A percentile compares a stretch with the other conserved stretches of the same genome.
These are phyloP conservation scores for Cryptococcus sp. DNA, from an alignment of 1,284 basidiomycete species.

Conservation along the genomic window DNA sequence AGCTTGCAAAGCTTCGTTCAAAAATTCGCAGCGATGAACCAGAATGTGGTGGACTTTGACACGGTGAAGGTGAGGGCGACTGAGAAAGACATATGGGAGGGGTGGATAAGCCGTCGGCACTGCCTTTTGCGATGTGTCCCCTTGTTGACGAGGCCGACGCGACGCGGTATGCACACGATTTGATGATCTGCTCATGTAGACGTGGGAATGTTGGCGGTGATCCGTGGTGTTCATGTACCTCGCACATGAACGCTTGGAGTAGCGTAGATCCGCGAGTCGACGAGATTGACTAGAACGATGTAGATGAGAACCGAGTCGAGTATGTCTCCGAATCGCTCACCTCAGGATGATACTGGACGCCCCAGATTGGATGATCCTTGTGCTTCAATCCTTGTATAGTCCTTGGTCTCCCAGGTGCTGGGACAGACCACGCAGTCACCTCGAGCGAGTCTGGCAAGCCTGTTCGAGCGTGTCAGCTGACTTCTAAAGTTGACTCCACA, in stretches of 20 bases:
- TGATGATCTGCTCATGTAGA: conserved; percentile 33
- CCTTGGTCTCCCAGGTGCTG: conserved; percentile 31
- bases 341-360: conserved; percentile 96
- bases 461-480: conserved; percentile 12
- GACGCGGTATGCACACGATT: conserved; percentile 46
- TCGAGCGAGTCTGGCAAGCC: conserved; percentile 55
- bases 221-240: conserved; percentile 36
- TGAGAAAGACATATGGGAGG: conserved; percentile 25
- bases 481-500: background rate
- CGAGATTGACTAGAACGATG: conserved; percentile 51
- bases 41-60: conserved; percentile 1
- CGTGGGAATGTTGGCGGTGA: conserved; percentile 37
- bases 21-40: conserved; percentile 10
- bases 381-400: conserved; percentile 59
- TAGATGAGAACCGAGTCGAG: background rate
- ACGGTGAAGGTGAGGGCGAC: conserved; percentile 6
- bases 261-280: conserved; percentile 51
- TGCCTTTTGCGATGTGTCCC: background rate
- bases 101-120: conserved; percentile 16
- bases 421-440: conserved; percentile 55
- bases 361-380: conserved; percentile 73
- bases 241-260: conserved; percentile 49
- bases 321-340: conserved; percentile 24
- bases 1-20: conserved; percentile 28
- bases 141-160: conserved; percentile 8